These are phyloP conservation scores for Claviceps capensis DNA, from an alignment of 2,329 filamentous ascomycete species.

Conservation along the genomic window DNA sequence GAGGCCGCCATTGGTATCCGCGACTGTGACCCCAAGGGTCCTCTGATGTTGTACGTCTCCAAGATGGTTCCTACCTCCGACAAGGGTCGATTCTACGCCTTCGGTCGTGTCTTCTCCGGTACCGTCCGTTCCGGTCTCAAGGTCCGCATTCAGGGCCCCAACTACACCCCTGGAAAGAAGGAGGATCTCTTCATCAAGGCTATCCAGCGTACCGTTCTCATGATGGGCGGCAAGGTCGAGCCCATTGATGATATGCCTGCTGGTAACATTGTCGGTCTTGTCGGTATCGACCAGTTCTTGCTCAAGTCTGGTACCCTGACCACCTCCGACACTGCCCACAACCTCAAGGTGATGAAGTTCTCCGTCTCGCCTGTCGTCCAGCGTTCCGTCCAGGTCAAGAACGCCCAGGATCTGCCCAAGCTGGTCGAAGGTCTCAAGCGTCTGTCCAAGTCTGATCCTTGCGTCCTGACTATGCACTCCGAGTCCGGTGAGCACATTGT, in stretches of 20 bases:
- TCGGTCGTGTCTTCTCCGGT: conserved; percentile 99
- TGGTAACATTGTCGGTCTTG: conserved; percentile 98
- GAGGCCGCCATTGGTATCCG: conserved; percentile 91
- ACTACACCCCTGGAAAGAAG: conserved; percentile 97
- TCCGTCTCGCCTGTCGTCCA: conserved; percentile 98
- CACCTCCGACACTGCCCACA: conserved; percentile 94
- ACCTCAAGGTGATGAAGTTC: conserved; percentile 99
- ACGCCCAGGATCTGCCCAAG: conserved; percentile 98
- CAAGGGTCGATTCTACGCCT: conserved; percentile 99
- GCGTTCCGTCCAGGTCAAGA: conserved; percentile 99
- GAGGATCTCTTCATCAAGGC: conserved; percentile 98
- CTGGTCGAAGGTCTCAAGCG: conserved; percentile 99
- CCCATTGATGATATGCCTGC: conserved; percentile 98
- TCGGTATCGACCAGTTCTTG: conserved; percentile 99
- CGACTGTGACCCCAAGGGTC: conserved; percentile 93
- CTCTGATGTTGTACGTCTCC: conserved; percentile 99
- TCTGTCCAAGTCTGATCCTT: conserved; percentile 99
- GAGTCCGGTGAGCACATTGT: conserved; percentile 98
- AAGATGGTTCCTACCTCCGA: conserved; percentile 99
- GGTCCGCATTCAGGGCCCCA: conserved; percentile 99
- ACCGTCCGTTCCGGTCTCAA: conserved; percentile 95
- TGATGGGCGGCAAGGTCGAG: conserved; percentile 99
- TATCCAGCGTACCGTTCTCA: conserved; percentile 98
- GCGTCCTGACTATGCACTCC: conserved; percentile 79
- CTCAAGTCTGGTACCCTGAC: conserved; percentile 99